Percentiles rank a stretch among this genome's conserved stretches.
Conservation (phyloP, 139 green algal genomes). For the Dunaliella primolecta region DNA sequence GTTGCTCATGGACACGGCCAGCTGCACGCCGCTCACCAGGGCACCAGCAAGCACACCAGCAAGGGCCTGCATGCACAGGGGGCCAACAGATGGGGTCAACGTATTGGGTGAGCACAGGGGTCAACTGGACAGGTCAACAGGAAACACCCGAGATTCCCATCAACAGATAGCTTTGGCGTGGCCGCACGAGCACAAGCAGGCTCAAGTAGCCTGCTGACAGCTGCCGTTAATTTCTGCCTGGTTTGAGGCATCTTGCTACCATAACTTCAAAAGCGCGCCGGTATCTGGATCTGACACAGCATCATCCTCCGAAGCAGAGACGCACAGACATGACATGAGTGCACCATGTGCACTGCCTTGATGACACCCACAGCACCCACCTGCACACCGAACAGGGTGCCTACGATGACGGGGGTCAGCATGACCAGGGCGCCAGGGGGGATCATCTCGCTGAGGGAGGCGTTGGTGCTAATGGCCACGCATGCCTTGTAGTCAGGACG, state of each 20-base stretch:
- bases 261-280: too few species aligned
- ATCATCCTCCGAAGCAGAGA: too few species aligned
- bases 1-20: slow-evolving; percentile 96
- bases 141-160: neutral
- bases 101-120: neutral
- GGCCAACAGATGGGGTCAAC: slow-evolving; percentile 34
- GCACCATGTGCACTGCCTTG: too few species aligned
- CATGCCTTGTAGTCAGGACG: slow-evolving; percentile 84
- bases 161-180: neutral
- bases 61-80: slow-evolving; percentile 64
- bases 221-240: too few species aligned
- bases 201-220: neutral
- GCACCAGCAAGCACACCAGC: slow-evolving; percentile 83
- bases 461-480: slow-evolving; percentile 90
- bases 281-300: too few species aligned
- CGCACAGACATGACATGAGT: too few species aligned
- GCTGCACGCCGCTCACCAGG: slow-evolving; percentile 95
- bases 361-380: too few species aligned
- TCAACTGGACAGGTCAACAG: neutral
- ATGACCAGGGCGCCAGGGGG: slow-evolving; percentile 90
- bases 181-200: neutral
- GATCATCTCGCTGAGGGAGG: slow-evolving; percentile 92
- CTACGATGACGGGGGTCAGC: slow-evolving; percentile 82
- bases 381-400: slow-evolving; percentile 68
- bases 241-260: too few species aligned